These are phyloP conservation scores for Paxillus rubicundulus DNA, from an alignment of 768 basidiomycete species.

Conservation along the genomic window DNA sequence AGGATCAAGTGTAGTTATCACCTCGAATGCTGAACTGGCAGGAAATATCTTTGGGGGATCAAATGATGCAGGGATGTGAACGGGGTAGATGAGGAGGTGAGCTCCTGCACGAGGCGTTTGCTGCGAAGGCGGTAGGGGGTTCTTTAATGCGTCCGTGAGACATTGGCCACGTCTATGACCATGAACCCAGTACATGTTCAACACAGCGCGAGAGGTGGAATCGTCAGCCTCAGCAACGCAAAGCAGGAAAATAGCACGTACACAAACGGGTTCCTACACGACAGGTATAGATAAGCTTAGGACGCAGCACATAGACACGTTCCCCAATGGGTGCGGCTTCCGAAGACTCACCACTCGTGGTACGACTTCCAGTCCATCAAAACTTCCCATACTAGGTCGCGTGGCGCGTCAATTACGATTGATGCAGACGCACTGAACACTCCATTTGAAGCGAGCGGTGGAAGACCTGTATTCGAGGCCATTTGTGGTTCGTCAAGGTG, in stretches of 20 bases:
- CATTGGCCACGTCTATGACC: slow-evolving; percentile 47
- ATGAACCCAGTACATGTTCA: not conserved
- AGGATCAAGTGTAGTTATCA: slow-evolving; percentile 50
- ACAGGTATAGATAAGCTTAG: not conserved
- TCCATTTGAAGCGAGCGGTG: slow-evolving; percentile 38
- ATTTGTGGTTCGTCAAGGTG: not conserved
- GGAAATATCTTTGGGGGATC: slow-evolving; percentile 34
- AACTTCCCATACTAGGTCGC: slow-evolving; percentile 58
- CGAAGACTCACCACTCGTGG: slow-evolving; percentile 51
- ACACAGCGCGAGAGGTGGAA: not conserved
- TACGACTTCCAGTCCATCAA: slow-evolving; percentile 62
- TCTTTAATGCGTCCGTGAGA: slow-evolving; percentile 41
- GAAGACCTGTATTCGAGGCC: slow-evolving; percentile 26
- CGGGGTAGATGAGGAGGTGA: slow-evolving; percentile 45
- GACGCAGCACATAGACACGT: not conserved
- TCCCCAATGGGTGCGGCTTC: not conserved
- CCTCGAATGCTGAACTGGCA: slow-evolving; percentile 40
- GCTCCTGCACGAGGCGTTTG: slow-evolving; percentile 51
- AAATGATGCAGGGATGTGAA: slow-evolving; percentile 62
- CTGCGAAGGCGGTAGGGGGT: slow-evolving; percentile 38
- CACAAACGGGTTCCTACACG: slow-evolving; percentile 67
- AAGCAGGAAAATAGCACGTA: slow-evolving; percentile 30
- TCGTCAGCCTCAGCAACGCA: not conserved
- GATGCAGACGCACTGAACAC: slow-evolving; percentile 50
- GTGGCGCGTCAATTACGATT: slow-evolving; percentile 57